A percentile compares a stretch with the other conserved stretches of the same genome.
Conservation (phyloP, 2,329 filamentous ascomycete species). For the Emydomyces testavorans region DNA sequence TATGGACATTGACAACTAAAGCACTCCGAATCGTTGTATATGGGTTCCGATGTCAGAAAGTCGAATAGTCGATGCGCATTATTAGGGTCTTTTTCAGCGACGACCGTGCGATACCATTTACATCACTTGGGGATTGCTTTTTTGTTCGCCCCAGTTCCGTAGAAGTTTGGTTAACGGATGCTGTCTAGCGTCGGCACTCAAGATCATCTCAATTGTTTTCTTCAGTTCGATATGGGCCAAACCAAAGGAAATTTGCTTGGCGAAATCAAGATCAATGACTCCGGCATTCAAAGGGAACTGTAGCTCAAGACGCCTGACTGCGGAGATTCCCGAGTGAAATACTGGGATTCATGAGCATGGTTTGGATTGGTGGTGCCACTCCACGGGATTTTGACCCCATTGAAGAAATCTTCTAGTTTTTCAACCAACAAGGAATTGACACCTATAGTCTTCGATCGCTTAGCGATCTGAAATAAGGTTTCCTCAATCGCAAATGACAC, state of each 20-base stretch:
- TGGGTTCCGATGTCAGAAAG: no score
- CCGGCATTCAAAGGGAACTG: conserved; percentile 2
- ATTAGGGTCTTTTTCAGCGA: not conserved
- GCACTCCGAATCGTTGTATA: no score
- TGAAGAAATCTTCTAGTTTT: not conserved
- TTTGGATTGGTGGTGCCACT: conserved; percentile 4
- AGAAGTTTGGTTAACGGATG: not conserved
- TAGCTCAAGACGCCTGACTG: conserved; percentile 1
- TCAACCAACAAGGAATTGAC: not conserved
- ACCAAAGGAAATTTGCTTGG: not conserved
- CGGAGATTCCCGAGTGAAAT: conserved; percentile 1
- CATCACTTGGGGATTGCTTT: conserved; percentile 1
- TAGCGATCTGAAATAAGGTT: conserved; percentile 4
- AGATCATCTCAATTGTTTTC: not conserved
- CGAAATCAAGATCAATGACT: not conserved
- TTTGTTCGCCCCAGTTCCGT: not conserved
- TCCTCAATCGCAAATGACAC: conserved; percentile 1
- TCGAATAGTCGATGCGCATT: not conserved
- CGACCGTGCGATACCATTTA: not conserved
- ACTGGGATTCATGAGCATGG: not conserved
- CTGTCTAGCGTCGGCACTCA: not conserved
- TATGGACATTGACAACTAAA: not conserved
- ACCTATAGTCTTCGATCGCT: not conserved
- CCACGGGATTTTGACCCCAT: not conserved
- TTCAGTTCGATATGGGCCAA: not conserved